Percentiles rank a stretch among this genome's conserved stretches.
phyloP scores from a whole-genome alignment of 2,329 filamentous ascomycete genomes.

The Clathrospora elynae region DNA sequence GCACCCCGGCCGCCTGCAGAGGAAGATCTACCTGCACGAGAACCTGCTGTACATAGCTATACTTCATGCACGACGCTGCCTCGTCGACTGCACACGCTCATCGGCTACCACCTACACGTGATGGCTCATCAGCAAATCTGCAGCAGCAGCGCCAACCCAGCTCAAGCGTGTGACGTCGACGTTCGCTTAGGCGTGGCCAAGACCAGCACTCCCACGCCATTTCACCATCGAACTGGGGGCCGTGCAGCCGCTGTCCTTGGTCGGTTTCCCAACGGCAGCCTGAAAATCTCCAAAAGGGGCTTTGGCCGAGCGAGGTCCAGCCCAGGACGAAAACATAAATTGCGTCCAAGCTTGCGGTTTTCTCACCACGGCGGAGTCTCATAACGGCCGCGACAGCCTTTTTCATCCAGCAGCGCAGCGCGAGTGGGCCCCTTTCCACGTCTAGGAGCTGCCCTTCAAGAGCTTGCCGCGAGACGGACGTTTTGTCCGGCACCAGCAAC shows the following conservation, averaged over 20 bases:
- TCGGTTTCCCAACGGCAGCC: constrained; percentile 29
- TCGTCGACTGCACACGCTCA: background rate
- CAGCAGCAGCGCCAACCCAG: constrained; percentile 4
- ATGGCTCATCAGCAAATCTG: too few species aligned
- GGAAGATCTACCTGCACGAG: constrained; percentile 5
- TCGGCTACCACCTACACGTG: too few species aligned
- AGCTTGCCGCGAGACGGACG: constrained; percentile 16
- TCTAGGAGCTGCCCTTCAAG: constrained; percentile 2
- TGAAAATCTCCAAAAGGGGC: constrained; percentile 24
- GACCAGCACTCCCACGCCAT: constrained; percentile 19
- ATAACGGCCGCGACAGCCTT: background rate
- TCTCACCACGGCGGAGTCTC: constrained; percentile 15
- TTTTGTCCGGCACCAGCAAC: constrained; percentile 11
- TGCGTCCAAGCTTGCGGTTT: too few species aligned
- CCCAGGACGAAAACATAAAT: constrained; percentile 12
- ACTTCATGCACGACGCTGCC: background rate
- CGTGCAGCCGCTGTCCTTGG: constrained; percentile 31
- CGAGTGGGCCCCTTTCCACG: constrained; percentile 12
- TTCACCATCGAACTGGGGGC: constrained; percentile 19
- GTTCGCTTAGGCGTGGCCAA: constrained; percentile 27
- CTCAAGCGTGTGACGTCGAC: constrained; percentile 34
- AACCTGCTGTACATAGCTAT: background rate
- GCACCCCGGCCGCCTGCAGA: constrained; percentile 14
- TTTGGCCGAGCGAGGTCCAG: constrained; percentile 16
- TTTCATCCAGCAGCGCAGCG: background rate